Conservation (phyloP, 1,284 basidiomycete species). For the Leccinum subspadiceum region DNA sequence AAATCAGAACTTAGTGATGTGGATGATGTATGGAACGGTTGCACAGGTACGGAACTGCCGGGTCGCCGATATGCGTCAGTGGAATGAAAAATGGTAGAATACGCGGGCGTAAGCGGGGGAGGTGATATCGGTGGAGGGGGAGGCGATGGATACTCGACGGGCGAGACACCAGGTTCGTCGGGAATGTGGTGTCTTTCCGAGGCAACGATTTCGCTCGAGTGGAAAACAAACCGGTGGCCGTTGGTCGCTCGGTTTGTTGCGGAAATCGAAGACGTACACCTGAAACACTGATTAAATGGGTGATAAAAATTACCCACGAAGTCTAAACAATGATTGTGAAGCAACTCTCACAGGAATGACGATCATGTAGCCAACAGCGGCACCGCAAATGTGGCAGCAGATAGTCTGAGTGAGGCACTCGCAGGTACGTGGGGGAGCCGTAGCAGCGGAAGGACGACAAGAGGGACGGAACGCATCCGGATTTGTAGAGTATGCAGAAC, state of each 20-base stretch:
- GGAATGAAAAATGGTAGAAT: slow-evolving; percentile 18
- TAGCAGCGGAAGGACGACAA: slow-evolving; percentile 33
- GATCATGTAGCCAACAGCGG: slow-evolving; percentile 75
- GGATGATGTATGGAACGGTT: slow-evolving; percentile 17
- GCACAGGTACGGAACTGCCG: slow-evolving; percentile 18
- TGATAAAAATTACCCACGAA: slow-evolving; percentile 10
- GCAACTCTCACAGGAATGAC: slow-evolving; percentile 53
- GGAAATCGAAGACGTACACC: slow-evolving; percentile 69
- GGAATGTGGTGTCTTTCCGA: slow-evolving; percentile 70
- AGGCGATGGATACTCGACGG: slow-evolving; percentile 38
- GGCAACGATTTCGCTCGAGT: slow-evolving; percentile 72
- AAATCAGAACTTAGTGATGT: slow-evolving; percentile 34
- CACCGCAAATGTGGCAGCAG: slow-evolving; percentile 80
- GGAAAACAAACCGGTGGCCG: slow-evolving; percentile 87
- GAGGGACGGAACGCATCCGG: slow-evolving; percentile 41
- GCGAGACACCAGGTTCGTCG: slow-evolving; percentile 67
- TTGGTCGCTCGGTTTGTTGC: slow-evolving; percentile 71
- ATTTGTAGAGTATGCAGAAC: slow-evolving; percentile 56
- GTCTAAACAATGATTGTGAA: slow-evolving; percentile 1
- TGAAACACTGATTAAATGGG: slow-evolving; percentile 47
- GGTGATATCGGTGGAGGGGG: slow-evolving; percentile 30
- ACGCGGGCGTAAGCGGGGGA: slow-evolving; percentile 24
- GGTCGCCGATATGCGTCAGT: slow-evolving; percentile 18
- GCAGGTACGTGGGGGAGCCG: slow-evolving; percentile 50
- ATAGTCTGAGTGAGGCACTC: slow-evolving; percentile 73